Percentiles rank a stretch among this genome's conserved stretches.
Evolutionary conservation across 495 filamentous ascomycete genomes (phyloP).

Genomic region (Symbiotaphrina buchneri): DNA sequence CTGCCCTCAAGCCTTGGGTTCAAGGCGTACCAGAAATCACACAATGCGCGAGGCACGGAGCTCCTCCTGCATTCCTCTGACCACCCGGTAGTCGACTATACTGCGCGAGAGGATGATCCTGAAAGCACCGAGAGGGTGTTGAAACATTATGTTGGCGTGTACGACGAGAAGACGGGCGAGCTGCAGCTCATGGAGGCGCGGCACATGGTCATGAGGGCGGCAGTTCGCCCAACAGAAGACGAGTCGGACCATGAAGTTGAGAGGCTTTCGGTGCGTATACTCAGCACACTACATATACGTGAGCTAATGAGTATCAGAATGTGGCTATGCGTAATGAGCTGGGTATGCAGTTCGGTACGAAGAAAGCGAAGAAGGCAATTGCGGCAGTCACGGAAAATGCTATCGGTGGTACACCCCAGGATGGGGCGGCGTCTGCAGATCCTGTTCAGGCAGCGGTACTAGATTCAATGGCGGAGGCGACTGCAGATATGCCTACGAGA

Average conservation of each 20-base stretch:
- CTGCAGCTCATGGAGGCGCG: conserved; percentile 56
- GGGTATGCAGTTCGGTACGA: conserved; percentile 80
- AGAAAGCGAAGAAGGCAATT: conserved; percentile 76
- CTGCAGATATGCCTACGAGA: conserved; percentile 29
- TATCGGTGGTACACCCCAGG: conserved; percentile 18
- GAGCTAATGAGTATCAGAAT: conserved; percentile 17
- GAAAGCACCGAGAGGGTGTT: conserved; percentile 36
- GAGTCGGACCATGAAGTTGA: conserved; percentile 14
- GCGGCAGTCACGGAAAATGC: conserved; percentile 58
- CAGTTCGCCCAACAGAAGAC: conserved; percentile 23
- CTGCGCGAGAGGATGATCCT: conserved; percentile 46
- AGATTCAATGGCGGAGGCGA: conserved; percentile 22
- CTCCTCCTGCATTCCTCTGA: conserved; percentile 60
- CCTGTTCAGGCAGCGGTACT: conserved; percentile 8
- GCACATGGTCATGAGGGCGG: conserved; percentile 47
- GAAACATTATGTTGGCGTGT: conserved; percentile 74
- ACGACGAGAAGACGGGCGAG: conserved; percentile 47
- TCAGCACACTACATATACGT: conserved; percentile 18
- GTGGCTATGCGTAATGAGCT: conserved; percentile 32
- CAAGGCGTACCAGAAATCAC: conserved; percentile 36
- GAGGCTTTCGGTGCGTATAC: conserved; percentile 11
- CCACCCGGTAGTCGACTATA: conserved; percentile 62
- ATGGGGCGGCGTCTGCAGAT: conserved; percentile 9
- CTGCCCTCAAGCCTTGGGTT: conserved; percentile 31
- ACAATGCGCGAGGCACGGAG: conserved; percentile 20